Percentiles rank a stretch among this genome's conserved stretches.
These are phyloP conservation scores for Ceratocystis lukuohia DNA, from an alignment of 2,329 filamentous ascomycete genomes.

Conservation along the genomic window DNA sequence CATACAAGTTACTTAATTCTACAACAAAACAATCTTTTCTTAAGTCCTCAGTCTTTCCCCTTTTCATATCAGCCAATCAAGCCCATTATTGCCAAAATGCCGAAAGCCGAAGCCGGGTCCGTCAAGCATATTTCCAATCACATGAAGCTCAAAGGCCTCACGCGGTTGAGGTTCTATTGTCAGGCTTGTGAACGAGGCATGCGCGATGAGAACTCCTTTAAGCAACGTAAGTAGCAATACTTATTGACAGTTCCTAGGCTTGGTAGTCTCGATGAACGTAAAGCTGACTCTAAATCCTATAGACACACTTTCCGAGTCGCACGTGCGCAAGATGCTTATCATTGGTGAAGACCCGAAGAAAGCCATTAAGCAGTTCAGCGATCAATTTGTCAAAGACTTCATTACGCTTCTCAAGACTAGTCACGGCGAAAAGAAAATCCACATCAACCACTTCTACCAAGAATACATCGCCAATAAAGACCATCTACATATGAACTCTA, in stretches of 20 bases:
- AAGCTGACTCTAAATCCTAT: slow-evolving; percentile 40
- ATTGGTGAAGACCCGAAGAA: slow-evolving; percentile 81
- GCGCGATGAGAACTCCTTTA: slow-evolving; percentile 21
- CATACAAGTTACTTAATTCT: neutral
- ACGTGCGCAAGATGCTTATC: slow-evolving; percentile 78
- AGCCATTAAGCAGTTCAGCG: slow-evolving; percentile 67
- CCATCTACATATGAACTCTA: slow-evolving; percentile 89
- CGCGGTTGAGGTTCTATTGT: slow-evolving; percentile 85
- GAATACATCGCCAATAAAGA: slow-evolving; percentile 79
- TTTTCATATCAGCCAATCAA: neutral
- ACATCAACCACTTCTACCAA: slow-evolving; percentile 90
- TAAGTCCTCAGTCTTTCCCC: neutral
- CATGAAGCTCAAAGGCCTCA: slow-evolving; percentile 67
- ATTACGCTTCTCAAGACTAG: slow-evolving; percentile 61
- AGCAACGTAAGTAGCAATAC: slow-evolving; percentile 18
- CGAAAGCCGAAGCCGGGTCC: slow-evolving; percentile 79
- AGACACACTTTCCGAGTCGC: slow-evolving; percentile 71
- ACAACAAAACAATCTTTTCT: neutral
- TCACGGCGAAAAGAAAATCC: slow-evolving; percentile 81
- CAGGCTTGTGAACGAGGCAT: slow-evolving; percentile 51
- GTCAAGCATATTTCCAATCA: slow-evolving; percentile 86
- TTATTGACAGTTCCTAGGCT: neutral
- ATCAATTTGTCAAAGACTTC: slow-evolving; percentile 72
- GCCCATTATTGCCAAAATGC: slow-evolving; percentile 47
- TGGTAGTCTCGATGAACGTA: neutral